phyloP scores from a whole-genome alignment of 2,329 filamentous ascomycete species.

The Daldinia sp. region DNA sequence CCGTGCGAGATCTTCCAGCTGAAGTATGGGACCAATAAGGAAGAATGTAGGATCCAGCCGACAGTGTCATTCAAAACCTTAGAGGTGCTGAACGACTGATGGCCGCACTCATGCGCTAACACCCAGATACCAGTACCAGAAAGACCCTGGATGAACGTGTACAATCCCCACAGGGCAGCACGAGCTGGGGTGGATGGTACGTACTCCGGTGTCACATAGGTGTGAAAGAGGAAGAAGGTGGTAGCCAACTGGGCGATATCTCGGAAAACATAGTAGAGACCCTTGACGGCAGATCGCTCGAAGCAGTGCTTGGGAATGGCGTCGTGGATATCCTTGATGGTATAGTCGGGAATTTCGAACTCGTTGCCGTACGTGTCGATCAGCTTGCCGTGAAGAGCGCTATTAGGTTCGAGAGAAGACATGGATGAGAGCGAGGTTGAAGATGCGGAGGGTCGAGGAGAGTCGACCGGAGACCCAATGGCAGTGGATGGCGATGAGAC shows the following conservation, averaged over 20 bases:
- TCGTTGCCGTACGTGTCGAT: slow-evolving; percentile 94
- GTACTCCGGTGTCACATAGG: slow-evolving; percentile 86
- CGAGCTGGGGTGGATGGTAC: slow-evolving; percentile 78
- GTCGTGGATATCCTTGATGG: slow-evolving; percentile 96
- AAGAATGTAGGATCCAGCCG: slow-evolving; percentile 90
- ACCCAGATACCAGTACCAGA: slow-evolving; percentile 97
- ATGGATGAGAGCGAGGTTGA: slow-evolving; percentile 94
- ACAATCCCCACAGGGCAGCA: slow-evolving; percentile 71
- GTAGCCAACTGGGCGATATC: slow-evolving; percentile 78
- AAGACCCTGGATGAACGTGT: slow-evolving; percentile 87
- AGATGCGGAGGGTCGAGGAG: slow-evolving; percentile 75
- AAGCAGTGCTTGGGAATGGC: slow-evolving; percentile 99
- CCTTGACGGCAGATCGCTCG: slow-evolving; percentile 81
- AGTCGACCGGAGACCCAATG: slow-evolving; percentile 69
- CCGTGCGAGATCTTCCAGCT: slow-evolving; percentile 99
- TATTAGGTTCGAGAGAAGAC: slow-evolving; percentile 70
- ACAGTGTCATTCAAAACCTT: slow-evolving; percentile 91
- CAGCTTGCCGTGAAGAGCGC: slow-evolving; percentile 68
- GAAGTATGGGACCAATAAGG: slow-evolving; percentile 94
- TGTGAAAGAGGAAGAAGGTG: slow-evolving; percentile 91
- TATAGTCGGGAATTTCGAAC: slow-evolving; percentile 93
- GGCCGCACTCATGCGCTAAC: slow-evolving; percentile 96
- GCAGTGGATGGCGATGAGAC: slow-evolving; percentile 67
- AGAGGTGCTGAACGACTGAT: slow-evolving; percentile 95
- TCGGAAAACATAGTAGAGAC: slow-evolving; percentile 85